phyloP scores from a whole-genome alignment of 306 rosid genomes.

The Cucumis hystrix region DNA sequence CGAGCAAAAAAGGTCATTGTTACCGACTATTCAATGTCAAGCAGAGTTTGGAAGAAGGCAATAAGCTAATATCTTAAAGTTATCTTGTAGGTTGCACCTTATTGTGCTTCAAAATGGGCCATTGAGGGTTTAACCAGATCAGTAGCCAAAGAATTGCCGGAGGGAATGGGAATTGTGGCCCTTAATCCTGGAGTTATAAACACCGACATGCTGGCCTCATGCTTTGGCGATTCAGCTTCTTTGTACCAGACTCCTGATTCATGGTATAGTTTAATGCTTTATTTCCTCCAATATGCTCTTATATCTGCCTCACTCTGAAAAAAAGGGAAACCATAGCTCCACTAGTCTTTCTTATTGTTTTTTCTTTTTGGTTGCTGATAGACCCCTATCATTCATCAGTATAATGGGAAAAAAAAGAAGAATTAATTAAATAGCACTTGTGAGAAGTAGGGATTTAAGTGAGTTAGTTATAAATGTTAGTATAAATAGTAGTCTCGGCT shows the following conservation, averaged over 20 bases:
- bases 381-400: too few species aligned
- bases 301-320: not conserved
- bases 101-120: constrained; percentile 96
- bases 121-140: constrained; percentile 69
- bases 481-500: too few species aligned
- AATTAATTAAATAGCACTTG: too few species aligned
- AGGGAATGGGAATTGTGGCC: constrained; percentile 72
- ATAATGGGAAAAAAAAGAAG: too few species aligned
- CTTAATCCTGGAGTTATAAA: constrained; percentile 77
- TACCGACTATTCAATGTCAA: not conserved
- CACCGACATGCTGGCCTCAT: constrained; percentile 84
- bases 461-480: too few species aligned
- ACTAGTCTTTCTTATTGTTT: not conserved
- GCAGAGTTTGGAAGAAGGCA: not conserved
- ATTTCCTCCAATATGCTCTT: not conserved
- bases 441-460: too few species aligned
- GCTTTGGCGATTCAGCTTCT: constrained; percentile 58
- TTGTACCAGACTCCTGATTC: constrained; percentile 58
- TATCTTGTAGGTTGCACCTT: constrained; percentile 53
- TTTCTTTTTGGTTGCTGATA: not conserved
- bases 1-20: not conserved
- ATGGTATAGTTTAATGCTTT: constrained; percentile 26
- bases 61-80: not conserved
- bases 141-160: constrained; percentile 67
- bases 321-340: not conserved